phyloP scores from a whole-genome alignment of 1,284 basidiomycete species.

The Trametes sp. region DNA sequence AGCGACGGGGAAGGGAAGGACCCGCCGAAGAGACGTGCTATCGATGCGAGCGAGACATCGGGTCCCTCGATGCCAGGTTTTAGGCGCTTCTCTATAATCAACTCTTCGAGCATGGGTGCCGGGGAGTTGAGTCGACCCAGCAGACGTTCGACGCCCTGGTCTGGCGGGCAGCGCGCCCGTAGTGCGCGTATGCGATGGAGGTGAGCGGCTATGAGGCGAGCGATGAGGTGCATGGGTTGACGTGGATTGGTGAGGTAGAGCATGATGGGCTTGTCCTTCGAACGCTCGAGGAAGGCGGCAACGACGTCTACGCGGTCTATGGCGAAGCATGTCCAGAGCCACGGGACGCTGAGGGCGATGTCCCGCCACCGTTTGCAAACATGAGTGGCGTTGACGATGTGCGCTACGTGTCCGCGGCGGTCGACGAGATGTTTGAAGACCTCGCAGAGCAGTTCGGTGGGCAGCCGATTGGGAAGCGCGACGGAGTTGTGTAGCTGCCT shows the following conservation, averaged over 20 bases:
- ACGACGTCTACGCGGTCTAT: background rate
- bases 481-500: constrained; percentile 8
- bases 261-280: background rate
- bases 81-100: background rate
- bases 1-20: background rate
- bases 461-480: constrained; percentile 5
- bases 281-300: constrained; percentile 4
- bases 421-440: constrained; percentile 3
- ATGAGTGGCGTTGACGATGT: constrained; percentile 6
- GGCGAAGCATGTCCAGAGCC: constrained; percentile 10
- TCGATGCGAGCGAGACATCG: background rate
- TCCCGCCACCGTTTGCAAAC: constrained; percentile 16
- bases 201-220: background rate
- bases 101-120: constrained; percentile 1
- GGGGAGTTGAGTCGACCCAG: background rate
- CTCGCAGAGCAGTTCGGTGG: constrained; percentile 3
- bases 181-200: constrained; percentile 5
- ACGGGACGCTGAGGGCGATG: constrained; percentile 11
- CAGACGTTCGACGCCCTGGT: background rate
- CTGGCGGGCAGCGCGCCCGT: background rate
- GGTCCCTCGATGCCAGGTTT: background rate
- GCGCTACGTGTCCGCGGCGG: background rate
- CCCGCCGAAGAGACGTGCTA: background rate
- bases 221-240: background rate
- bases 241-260: background rate